Base-by-base conservation (phyloP, 2,329 filamentous ascomycete genomes). In the Colletotrichum gloeosporioides region DNA sequence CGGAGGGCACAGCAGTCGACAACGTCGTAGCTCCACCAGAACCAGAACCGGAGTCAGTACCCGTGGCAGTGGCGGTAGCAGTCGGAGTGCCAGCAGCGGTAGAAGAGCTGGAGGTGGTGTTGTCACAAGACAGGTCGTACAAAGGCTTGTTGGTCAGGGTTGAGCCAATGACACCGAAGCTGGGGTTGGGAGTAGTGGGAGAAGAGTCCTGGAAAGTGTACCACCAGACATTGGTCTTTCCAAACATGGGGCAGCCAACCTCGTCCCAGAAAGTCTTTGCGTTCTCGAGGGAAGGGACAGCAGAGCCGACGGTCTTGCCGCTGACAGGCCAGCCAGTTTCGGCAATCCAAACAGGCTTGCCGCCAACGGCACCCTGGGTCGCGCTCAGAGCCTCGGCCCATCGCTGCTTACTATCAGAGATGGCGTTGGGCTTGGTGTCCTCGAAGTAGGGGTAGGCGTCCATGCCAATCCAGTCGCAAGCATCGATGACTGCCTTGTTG, bases 381-480 rank as follows among this genome's bases (percentile, higher is more conserved):
- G 89, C 88, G 66, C 88, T 85, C 53, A 94, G 88, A 18, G 95
- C 93, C 16, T 90, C 88, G 81, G 93, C 88, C 88, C 98, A 97
- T 67, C 96, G 91, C 22, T 84, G 80, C 81, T 91, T 90, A 80
- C 89, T 93, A 78, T 92, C 89, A 2, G 87, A 88, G 80, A 98
- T 93, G 80, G 85, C 85, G 87, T 96, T 96, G 80, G 87, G 80
- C 83, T 91, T 88, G 76, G 92, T 93, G 80, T 89, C 90, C 87
- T 98, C 92, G 87, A 93, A 98, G 89, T 96, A 98, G 25, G 90
- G 95, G 90, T 97, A 98, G 22, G 93, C 94, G 83, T 98, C 95
- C 83, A 96, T 92, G 79, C 96, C 96, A 76, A 98, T 85, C 90
- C 92, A 98, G 88, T 98, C 95, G 77, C 89, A 86, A 55, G 90